Evolutionary conservation across 177 flowering plant species (phyloP), one percentile per base, ranked within the genome.

Genomic region (Vitis hybrid): DNA sequence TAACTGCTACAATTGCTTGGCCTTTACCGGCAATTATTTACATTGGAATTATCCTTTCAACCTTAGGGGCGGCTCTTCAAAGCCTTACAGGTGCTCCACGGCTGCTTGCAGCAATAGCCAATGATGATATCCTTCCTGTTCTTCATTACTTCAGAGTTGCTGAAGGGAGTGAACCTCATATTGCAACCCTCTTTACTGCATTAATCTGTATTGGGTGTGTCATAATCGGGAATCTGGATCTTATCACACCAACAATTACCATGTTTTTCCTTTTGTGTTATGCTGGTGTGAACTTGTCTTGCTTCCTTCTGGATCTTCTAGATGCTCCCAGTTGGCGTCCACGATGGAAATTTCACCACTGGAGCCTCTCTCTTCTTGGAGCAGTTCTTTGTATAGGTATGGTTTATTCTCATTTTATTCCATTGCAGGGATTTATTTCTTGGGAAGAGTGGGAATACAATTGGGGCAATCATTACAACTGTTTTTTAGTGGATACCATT

Each of bases 241-340:
- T 93, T 73, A 96, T 96, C 71, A 82, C 97, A 39, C 99, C 99
- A 39, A 90, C 99, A 56, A 72, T 89, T 75, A 96, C 99, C 55
- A 96, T 96, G 99, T 96, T 96, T 81, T 96, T 86, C 82, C 94
- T 96, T 60, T 82, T 96, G 10, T 96, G 99, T 74, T 96, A 96
- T 83, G 85, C 93, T 39, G 99, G 99, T 56, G 98, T 96, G 68
- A 96, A 96, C 80, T 77, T 96, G 75, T 96, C 99, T 56, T 93
- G 98, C 85, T 96, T 96, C 81, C 97, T 96, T 81, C 88, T 96
- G 76, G 99, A 96, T 84, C 97, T 96, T 73, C 85, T 96, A 56
- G 99, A 96, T 86, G 99, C 99, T 70, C 99, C 99, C 22, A 96
- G 99, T 77, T 94, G 99, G 99, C 97, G 99, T 49, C 99, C 99